Evolutionary conservation across 805 yeast genomes (phyloP).

Genomic region (Candida maltosa): DNA sequence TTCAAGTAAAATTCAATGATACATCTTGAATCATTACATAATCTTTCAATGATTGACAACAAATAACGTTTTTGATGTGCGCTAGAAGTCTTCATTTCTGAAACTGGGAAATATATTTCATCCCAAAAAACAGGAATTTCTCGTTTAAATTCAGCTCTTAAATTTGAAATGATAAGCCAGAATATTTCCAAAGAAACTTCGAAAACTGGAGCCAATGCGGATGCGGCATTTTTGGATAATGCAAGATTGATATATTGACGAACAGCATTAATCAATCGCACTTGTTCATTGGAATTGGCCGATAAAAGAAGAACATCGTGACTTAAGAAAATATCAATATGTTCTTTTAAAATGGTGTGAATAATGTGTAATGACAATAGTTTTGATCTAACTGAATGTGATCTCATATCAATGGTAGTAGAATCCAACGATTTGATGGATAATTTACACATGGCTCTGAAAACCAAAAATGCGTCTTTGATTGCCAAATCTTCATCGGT

Average conservation of each 20-base stretch:
- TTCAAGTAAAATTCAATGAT: constrained; percentile 90
- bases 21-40: constrained; percentile 86
- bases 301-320: constrained; percentile 51
- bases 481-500: constrained; percentile 67
- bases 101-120: constrained; percentile 90
- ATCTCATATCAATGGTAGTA: constrained; percentile 76
- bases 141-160: constrained; percentile 83
- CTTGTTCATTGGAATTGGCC: constrained; percentile 47
- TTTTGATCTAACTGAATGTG: constrained; percentile 91
- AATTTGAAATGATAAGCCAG: constrained; percentile 80
- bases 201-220: constrained; percentile 85
- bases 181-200: constrained; percentile 90
- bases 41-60: constrained; percentile 71
- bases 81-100: constrained; percentile 88
- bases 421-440: constrained; percentile 82
- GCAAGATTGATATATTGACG: constrained; percentile 81
- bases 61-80: constrained; percentile 90
- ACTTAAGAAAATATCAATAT: constrained; percentile 75
- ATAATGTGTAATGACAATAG: constrained; percentile 82
- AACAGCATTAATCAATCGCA: constrained; percentile 71
- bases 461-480: constrained; percentile 88
- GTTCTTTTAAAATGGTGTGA: constrained; percentile 80
- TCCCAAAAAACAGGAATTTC: constrained; percentile 92
- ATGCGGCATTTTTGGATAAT: constrained; percentile 88
- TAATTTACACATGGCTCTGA: constrained; percentile 92